Base-by-base conservation (phyloP, 192 early-diverging fungal species). In the Geranomyces michiganensis region DNA sequence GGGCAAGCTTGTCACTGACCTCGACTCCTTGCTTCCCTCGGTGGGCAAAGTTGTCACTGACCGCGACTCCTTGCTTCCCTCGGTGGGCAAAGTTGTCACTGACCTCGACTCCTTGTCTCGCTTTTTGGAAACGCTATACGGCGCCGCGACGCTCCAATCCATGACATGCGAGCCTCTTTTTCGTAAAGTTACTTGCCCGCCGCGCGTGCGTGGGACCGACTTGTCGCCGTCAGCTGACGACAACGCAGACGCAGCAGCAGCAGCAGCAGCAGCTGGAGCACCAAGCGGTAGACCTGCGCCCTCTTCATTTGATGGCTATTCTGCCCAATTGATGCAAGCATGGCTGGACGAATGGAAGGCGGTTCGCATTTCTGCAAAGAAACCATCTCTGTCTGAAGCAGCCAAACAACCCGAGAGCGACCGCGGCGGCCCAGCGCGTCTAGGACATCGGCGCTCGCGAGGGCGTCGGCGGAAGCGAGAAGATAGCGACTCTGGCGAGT, bases 311-410 rank as follows among this genome's bases (percentile, higher is more conserved):
- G 51, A 53, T 15, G 24, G 17, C 3, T 7, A 8, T 53, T 4
- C 51, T 53, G n/a, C 24, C 7, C 19, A 26, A 15, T 53, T 17
- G 17, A 6, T 53, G 51, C 19, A 53, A 26, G 24, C 51, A 15
- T 53, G 51, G 51, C 51, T 53, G 51, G 51, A 53, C 15, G 51
- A 53, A 53, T 53, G 51, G 51, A 53, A 53, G 24, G 24, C 51
- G 24, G 51, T 53, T 3, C 51, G 51, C n/a, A 53, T 53, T 26
- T 53, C 51, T 53, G 51, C 51, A 2, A 53, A 53, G 15, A 53
- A 53, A 15, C 19, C 51, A 15, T 4, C 19, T 6, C 19, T 17
- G 24, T 4, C 19, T 6, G n/a, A n/a, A 53, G 51, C 51, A 26
- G 19, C 4, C 51, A 53, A n/a, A 26, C 51, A 53, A 53, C n/a